Percentiles rank a stretch among this genome's conserved stretches.
Evolutionary conservation across 192 early-diverging fungal genomes (phyloP).

Genomic region (Coemansia sp.): DNA sequence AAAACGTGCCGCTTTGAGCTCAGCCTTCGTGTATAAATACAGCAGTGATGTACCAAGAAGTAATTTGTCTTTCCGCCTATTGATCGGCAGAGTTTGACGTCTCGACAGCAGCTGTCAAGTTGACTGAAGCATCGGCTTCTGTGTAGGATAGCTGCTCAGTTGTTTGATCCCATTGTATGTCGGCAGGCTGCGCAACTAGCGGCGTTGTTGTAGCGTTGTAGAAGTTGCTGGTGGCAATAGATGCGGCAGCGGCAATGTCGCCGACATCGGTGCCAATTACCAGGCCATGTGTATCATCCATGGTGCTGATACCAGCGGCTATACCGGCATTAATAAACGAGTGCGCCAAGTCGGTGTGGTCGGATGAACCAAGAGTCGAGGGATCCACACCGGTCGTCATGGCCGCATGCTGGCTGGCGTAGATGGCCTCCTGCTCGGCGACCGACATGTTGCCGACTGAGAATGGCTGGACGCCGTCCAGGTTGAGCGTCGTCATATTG

Average conservation of each 20-base stretch:
- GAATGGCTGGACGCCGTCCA: conserved; percentile 20
- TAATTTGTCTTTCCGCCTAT: not conserved
- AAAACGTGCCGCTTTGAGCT: conserved; percentile 2
- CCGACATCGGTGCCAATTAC: not conserved
- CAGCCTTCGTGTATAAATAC: conserved; percentile 5
- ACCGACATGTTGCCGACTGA: conserved; percentile 8
- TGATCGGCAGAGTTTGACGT: not conserved
- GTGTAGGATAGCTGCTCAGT: not conserved
- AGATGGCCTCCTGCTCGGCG: conserved; percentile 13
- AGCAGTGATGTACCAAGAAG: not conserved
- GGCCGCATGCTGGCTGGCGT: conserved; percentile 10
- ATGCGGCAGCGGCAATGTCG: conserved; percentile 12
- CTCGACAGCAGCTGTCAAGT: not conserved
- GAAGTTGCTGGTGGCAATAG: conserved; percentile 12
- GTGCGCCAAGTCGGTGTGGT: conserved; percentile 14
- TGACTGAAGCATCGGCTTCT: not conserved
- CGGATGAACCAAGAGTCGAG: conserved; percentile 7
- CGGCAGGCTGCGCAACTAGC: not conserved
- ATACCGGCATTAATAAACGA: conserved; percentile 27
- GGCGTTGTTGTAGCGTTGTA: not conserved
- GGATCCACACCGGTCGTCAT: conserved; percentile 3
- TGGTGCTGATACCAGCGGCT: conserved; percentile 17
- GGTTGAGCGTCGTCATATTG: conserved; percentile 18
- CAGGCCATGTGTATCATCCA: not conserved
- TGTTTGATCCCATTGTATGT: not conserved